phyloP scores from a whole-genome alignment of 1,139 yeast genomes.

The Diutina ranongensis region DNA sequence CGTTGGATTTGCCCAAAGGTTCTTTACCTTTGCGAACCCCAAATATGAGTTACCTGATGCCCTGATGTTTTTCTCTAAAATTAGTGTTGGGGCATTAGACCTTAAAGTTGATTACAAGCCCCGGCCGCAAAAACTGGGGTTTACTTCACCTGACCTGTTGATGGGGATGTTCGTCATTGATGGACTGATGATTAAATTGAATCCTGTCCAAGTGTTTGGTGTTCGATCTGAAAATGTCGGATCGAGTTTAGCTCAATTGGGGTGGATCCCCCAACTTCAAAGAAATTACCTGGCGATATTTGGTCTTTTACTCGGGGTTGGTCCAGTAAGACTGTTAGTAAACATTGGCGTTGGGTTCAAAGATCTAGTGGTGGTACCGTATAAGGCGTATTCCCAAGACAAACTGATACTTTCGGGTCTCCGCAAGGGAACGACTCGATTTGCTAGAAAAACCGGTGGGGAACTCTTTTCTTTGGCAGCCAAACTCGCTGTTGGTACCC shows the following conservation, averaged over 20 bases:
- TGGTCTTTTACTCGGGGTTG: conserved; percentile 67
- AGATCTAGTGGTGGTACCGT: conserved; percentile 62
- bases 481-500: conserved; percentile 82
- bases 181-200: conserved; percentile 63
- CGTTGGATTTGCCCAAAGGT: conserved; percentile 68
- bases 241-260: conserved; percentile 29
- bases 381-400: conserved; percentile 62
- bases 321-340: conserved; percentile 70
- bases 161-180: conserved; percentile 78
- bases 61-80: conserved; percentile 54
- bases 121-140: conserved; percentile 20
- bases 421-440: conserved; percentile 67
- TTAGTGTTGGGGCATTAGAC: conserved; percentile 49
- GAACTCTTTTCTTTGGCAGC: conserved; percentile 79
- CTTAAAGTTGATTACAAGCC: conserved; percentile 87
- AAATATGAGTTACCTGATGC: conserved; percentile 59
- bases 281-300: background rate
- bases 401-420: conserved; percentile 60
- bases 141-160: conserved; percentile 75
- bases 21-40: conserved; percentile 67
- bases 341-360: conserved; percentile 71
- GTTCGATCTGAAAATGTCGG: conserved; percentile 61
- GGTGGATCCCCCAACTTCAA: conserved; percentile 5
- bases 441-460: conserved; percentile 70
- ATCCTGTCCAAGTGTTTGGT: conserved; percentile 59